Evolutionary conservation across 306 rosid genomes (phyloP), one percentile per base, ranked within the genome.

Genomic region (Fagus sylvatica): DNA sequence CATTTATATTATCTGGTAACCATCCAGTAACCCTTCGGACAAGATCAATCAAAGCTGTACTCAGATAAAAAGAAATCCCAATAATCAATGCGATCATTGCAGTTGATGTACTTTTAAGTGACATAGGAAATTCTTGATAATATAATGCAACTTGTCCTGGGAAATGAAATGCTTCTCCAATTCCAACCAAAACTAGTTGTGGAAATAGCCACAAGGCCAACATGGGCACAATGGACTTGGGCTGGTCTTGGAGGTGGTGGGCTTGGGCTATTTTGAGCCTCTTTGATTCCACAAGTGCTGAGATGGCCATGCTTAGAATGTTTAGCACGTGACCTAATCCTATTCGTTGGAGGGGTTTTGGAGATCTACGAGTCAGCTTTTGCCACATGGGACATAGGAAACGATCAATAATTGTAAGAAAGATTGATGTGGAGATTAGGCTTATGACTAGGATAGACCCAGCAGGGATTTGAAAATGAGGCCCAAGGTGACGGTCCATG

Each of bases 121-220:
- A 80, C 34, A 32, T 30, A 1, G 89, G 92, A 73, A 92, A 88
- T 59, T 92, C 86, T 69, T 92, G 91, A 51, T 86, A 93, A 39
- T 87, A 93, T 36, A 93, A 77, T 39, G 88, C 75, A 72, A 89
- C 90, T 73, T 89, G 96, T 34, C 82, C 92, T 89, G 90, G 93
- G 65, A 87, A 86, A 74, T 89, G 93, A 74, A 93, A 90, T 3
- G 92, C 88, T 81, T 87, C 96, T 54, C 90, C 96, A 13, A 87
- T 32, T 0, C 97, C 92, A 62, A 80, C 86, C 57, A 88, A 40
- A 65, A 67, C 83, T 56, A 88, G 42, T 12, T 90, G 93, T 55
- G 91, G 93, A 69, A 84, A 80, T 40, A 89, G 81, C 97, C 97
- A 92, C 0, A 89, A 55, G 2, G 68, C 73, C 0, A 67, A 82